These are phyloP conservation scores for Helminthosporium solani DNA, from an alignment of 2,329 filamentous ascomycete species.

Conservation along the genomic window DNA sequence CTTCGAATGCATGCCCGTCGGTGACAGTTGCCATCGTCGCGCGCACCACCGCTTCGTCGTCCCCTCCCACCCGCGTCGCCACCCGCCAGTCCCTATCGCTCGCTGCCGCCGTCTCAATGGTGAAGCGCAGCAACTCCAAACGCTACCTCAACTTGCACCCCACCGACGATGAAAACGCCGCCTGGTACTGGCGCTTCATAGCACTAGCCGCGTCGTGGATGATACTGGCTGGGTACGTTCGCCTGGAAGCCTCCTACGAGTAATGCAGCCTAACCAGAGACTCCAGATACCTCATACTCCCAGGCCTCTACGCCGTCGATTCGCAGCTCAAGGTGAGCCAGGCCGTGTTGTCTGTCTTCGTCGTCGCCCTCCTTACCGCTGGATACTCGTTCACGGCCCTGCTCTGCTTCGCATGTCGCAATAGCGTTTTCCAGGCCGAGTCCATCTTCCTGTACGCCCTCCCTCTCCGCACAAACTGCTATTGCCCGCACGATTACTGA, in stretches of 20 bases:
- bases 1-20: not conserved
- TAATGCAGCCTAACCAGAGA: slow-evolving; percentile 15
- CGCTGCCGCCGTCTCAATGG: slow-evolving; percentile 27
- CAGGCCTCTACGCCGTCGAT: slow-evolving; percentile 48
- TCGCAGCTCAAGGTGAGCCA: slow-evolving; percentile 43
- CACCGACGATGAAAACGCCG: slow-evolving; percentile 22
- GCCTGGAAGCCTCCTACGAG: not conserved
- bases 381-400: slow-evolving; percentile 52
- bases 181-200: slow-evolving; percentile 53
- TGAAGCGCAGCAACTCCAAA: slow-evolving; percentile 26
- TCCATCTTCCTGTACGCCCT: slow-evolving; percentile 46
- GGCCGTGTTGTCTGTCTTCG: slow-evolving; percentile 47
- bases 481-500: slow-evolving; percentile 14
- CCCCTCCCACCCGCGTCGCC: not conserved
- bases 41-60: not conserved
- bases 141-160: slow-evolving; percentile 34
- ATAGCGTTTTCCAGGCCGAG: slow-evolving; percentile 50
- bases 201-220: slow-evolving; percentile 49
- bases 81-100: not conserved
- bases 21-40: not conserved
- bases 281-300: slow-evolving; percentile 51
- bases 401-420: slow-evolving; percentile 50
- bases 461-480: not conserved
- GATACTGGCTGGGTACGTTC: slow-evolving; percentile 51
- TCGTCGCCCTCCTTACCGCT: slow-evolving; percentile 49